Evolutionary conservation across 768 basidiomycete genomes (phyloP).

Genomic region (Russula virescens): DNA sequence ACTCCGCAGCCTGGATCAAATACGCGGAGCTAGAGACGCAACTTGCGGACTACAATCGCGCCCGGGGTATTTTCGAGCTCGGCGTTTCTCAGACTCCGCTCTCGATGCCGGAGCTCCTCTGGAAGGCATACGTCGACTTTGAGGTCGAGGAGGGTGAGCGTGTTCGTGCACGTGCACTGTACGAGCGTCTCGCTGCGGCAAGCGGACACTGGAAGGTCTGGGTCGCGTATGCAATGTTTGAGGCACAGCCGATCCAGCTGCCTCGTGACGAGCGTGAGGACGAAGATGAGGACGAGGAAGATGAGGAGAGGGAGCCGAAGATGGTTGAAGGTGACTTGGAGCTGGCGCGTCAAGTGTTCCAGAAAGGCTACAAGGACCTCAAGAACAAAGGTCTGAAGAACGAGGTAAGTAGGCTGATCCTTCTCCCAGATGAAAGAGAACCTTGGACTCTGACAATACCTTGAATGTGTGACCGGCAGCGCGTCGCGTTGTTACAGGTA

Average conservation of each 20-base stretch:
- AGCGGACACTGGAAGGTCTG: conserved; percentile 97
- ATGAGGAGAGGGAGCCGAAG: conserved; percentile 46
- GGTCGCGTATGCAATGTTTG: conserved; percentile 93
- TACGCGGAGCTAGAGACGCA: conserved; percentile 88
- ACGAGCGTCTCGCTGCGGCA: conserved; percentile 78
- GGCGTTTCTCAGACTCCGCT: conserved; percentile 77
- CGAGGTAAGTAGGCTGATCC: conserved; percentile 51
- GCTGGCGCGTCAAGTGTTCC: conserved; percentile 73
- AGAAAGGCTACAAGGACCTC: conserved; percentile 82
- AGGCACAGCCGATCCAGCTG: conserved; percentile 68
- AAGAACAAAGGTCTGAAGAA: conserved; percentile 77
- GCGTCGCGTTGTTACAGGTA: conserved; percentile 84
- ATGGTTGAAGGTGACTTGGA: conserved; percentile 66
- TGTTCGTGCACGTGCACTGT: conserved; percentile 73
- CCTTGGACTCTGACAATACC: conserved; percentile 2
- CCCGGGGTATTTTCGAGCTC: conserved; percentile 91
- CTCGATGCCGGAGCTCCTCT: conserved; percentile 91
- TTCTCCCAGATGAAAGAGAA: not conserved
- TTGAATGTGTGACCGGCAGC: conserved; percentile 42
- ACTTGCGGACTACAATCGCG: conserved; percentile 80
- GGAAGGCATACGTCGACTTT: conserved; percentile 97
- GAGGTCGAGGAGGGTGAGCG: conserved; percentile 93
- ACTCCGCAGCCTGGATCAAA: conserved; percentile 93
- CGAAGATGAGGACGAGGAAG: conserved; percentile 55
- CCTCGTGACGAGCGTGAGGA: conserved; percentile 62